Base-by-base conservation (phyloP, 768 basidiomycete species). In the Collybia mongolica region DNA sequence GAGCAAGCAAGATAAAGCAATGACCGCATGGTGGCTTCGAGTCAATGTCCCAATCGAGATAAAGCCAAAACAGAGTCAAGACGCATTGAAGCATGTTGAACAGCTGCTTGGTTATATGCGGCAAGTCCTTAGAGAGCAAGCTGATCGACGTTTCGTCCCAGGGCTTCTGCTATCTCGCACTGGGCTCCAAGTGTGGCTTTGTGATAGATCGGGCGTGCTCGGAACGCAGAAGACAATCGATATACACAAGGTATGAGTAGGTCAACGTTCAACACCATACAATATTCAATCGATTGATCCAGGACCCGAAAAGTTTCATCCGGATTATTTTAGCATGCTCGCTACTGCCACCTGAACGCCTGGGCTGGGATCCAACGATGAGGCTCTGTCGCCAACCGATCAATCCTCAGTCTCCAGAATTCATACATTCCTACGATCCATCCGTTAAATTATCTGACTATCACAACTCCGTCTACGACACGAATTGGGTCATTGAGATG, bases 121-220 rank as follows among this genome's bases (percentile, higher is more conserved):
- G 2, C 51, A 40, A 36, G 39, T 52, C 17, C 43, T 55, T 2
- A 35, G 22, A 7, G 47, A 43, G 37, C 51, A 55, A 32, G 37
- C 52, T 8, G 51, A 55, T 29, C 46, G 54, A 12, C 42, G 37
- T n/a, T 52, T 48, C 36, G 32, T 52, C 9, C 24, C 24, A 26
- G 24, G 24, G 24, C 24, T 26, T 7, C 24, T 26, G 24, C 24
- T 26, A 3, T 26, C 24, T 26, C 7, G 24, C 7, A 26, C 24
- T 4, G 24, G 24, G 3, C 24, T 26, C 7, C 24, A 26, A 0
- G 15, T 42, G 2, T 52, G 51, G 51, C 8, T 49, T 1, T 46
- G n/a, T 8, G 54, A 49, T 22, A 18, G 51, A n/a, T 44, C 23
- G 9, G 44, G 51, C 11, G 44, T 36, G 5, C 3, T 56, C 1